phyloP scores from a whole-genome alignment of 2,329 filamentous ascomycete species.

The Scedosporium dehoogii region DNA sequence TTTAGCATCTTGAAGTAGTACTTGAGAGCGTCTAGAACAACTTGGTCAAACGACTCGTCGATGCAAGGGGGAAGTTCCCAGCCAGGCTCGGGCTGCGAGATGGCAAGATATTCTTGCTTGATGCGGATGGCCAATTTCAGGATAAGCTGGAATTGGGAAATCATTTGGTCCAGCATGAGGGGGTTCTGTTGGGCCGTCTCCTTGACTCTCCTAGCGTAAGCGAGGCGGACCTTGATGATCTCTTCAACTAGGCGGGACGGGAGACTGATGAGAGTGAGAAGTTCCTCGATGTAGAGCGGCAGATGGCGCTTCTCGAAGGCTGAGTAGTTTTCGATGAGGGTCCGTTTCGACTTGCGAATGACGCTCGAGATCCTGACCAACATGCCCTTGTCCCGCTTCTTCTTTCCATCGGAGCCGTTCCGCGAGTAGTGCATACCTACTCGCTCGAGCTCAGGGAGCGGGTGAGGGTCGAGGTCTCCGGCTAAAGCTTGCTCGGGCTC shows the following conservation, averaged over 20 bases:
- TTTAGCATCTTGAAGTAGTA: conserved; percentile 99
- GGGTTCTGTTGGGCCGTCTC: conserved; percentile 85
- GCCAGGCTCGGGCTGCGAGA: conserved; percentile 77
- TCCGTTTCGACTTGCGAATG: conserved; percentile 87
- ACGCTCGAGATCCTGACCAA: conserved; percentile 73
- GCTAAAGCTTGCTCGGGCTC: not conserved
- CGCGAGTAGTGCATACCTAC: not conserved
- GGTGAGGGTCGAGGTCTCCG: not conserved
- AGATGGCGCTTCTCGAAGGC: conserved; percentile 82
- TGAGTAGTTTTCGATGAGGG: conserved; percentile 75
- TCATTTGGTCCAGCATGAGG: conserved; percentile 97
- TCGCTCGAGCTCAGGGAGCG: not conserved
- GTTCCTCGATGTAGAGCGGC: conserved; percentile 91
- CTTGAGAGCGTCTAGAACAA: conserved; percentile 84
- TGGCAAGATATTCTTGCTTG: conserved; percentile 76
- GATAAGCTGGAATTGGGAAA: conserved; percentile 87
- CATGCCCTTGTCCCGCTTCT: conserved; percentile 53
- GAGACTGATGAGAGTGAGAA: conserved; percentile 94
- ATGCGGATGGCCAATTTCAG: conserved; percentile 86
- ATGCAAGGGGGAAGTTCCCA: conserved; percentile 96
- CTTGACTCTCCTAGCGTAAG: conserved; percentile 84
- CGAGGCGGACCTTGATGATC: conserved; percentile 84
- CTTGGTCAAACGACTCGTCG: conserved; percentile 88
- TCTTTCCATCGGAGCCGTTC: not conserved
- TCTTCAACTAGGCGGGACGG: conserved; percentile 92